Evolutionary conservation across 2,329 filamentous ascomycete genomes (phyloP).

Genomic region (Aspergillus sp.): DNA sequence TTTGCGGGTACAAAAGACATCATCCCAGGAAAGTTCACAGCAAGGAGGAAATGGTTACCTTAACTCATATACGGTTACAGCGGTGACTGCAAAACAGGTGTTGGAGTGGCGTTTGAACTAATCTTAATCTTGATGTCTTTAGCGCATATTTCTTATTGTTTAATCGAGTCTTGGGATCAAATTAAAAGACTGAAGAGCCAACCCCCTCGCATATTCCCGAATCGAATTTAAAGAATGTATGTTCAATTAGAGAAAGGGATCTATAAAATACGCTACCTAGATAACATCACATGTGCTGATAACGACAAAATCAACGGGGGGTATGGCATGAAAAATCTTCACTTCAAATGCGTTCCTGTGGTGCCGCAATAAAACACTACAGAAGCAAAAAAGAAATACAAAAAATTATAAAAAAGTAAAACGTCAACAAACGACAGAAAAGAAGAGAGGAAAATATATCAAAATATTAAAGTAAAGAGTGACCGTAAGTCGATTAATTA

Average conservation of each 20-base stretch:
- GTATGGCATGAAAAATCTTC: too few relatives aligned
- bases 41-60: not conserved
- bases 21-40: not conserved
- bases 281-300: not conserved
- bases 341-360: too few relatives aligned
- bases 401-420: slow-evolving; percentile 4
- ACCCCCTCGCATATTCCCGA: not conserved
- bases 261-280: slow-evolving; percentile 6
- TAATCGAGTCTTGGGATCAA: not conserved
- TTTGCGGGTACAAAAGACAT: slow-evolving; percentile 2
- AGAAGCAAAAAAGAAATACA: too few relatives aligned
- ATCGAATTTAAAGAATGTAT: slow-evolving; percentile 3
- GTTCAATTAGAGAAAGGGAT: slow-evolving; percentile 10
- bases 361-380: slow-evolving; percentile 2
- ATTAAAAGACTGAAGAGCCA: too few relatives aligned
- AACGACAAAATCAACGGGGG: not conserved
- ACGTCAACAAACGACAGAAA: too few relatives aligned
- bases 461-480: slow-evolving; percentile 1
- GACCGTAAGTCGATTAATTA: not conserved
- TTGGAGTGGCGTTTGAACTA: slow-evolving; percentile 6
- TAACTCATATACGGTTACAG: slow-evolving; percentile 5
- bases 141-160: too few relatives aligned
- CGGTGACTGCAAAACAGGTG: slow-evolving; percentile 1
- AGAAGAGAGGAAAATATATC: not conserved
- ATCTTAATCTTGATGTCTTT: not conserved